Percentiles rank a stretch among this genome's conserved stretches.
Conservation (phyloP, 176 grass and related monocot species). For the Cocos nucifera region DNA sequence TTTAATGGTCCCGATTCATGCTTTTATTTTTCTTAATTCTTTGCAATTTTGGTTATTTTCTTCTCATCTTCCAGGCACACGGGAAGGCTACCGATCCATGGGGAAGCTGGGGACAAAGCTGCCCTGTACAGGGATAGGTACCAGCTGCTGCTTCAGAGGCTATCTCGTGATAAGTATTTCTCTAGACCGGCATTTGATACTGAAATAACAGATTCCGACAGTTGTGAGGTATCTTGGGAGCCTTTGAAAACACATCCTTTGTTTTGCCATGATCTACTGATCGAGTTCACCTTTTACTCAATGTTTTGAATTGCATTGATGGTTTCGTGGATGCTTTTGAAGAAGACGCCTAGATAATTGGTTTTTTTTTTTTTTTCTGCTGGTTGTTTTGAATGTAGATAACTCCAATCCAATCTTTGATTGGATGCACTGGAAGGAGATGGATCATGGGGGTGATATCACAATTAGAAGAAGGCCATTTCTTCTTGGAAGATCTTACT, state of each 20-base stretch:
- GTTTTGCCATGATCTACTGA: too few relatives aligned
- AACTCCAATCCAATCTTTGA: constrained; percentile 77
- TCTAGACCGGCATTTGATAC: constrained; percentile 75
- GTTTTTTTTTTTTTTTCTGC: neutral
- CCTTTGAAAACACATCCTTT: too few relatives aligned
- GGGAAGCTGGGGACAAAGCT: constrained; percentile 73
- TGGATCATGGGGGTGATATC: constrained; percentile 97
- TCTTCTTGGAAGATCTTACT: constrained; percentile 91
- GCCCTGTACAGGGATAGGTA: constrained; percentile 74
- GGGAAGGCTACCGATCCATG: constrained; percentile 59
- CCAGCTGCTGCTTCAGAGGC: constrained; percentile 69
- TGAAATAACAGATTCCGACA: constrained; percentile 43
- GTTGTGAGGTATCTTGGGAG: constrained; percentile 44
- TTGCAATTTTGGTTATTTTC: too few relatives aligned
- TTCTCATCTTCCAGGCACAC: constrained; percentile 35
- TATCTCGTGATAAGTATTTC: constrained; percentile 83
- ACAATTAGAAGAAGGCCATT: constrained; percentile 76
- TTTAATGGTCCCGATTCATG: neutral
- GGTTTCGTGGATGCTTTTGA: too few relatives aligned
- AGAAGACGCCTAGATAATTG: neutral
- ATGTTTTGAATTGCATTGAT: too few relatives aligned
- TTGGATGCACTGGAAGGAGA: constrained; percentile 83
- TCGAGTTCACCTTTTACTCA: too few relatives aligned
- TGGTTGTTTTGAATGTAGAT: constrained; percentile 38
- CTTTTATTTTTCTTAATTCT: too few relatives aligned